Evolutionary conservation across 1,284 basidiomycete species (phyloP), one percentile per base, ranked within the genome.

Genomic region (Cutaneotrichosporon cutaneum): DNA sequence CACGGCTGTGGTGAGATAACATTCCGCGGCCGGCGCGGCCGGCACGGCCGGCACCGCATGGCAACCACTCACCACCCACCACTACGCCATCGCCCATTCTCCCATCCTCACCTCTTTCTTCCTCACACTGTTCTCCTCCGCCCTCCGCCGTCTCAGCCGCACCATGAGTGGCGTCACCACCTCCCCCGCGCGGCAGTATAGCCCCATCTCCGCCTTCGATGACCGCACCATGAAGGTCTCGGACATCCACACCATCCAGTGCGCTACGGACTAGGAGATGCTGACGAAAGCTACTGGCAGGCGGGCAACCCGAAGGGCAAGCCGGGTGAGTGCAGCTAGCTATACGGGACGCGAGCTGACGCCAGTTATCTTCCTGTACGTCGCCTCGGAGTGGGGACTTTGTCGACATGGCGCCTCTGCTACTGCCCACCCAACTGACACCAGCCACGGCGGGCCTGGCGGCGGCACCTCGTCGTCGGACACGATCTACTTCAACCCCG

Each of bases 401-500:
- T 2, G 18, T 2, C 21, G 3, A 21, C 39, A 56, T n/a, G 11
- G 10, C 26, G n/a, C 32, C 11, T 21, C 14, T 10, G 16, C 32
- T 24, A 9, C 27, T 5, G 7, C 2, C 7, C 26, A 7, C 27
- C 26, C 26, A 24, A 36, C 56, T 62, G 32, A 62, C 44, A 16
- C 16, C 47, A 67, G 68, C 10, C 69, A 72, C 64, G 70, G 71
- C 21, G 70, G 70, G 24, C 74, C 75, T 13, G 76, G 74, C 22
- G 72, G 73, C 27, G 66, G 68, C 22, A 70, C 63, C 16, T 60
- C 51, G 10, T n/a, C 81, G 3, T 82, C 82, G 59, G 90, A 94
- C 79, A 84, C 89, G 58, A 81, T 82, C 16, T 92, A 88, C 81
- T 94, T 94, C 80, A 86, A 94, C 72, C 90, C 91, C 0, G 76